Base-by-base conservation (phyloP, 495 filamentous ascomycete species). In the Penicillium pancosmium region DNA sequence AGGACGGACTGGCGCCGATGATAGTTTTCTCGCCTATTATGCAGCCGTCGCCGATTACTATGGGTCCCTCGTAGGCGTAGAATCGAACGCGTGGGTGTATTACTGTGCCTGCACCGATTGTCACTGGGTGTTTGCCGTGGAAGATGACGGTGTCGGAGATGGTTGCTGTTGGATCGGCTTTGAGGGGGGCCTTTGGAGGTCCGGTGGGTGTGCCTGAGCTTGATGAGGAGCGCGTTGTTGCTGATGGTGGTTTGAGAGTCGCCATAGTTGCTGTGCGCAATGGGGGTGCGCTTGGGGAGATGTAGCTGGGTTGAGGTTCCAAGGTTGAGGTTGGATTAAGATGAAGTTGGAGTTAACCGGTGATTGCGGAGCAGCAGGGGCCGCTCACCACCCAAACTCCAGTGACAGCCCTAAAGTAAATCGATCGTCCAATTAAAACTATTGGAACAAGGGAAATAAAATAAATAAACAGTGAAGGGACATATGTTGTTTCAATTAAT, bases 21-120 rank as follows among this genome's bases (percentile, higher is more conserved):
- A 73, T 73, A 25, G 79, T 77, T 50, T 89, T 87, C 75, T 97
- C 92, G 60, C 85, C 82, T 48, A 97, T 82, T 35, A 94, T 87
- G 70, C 88, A 91, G 38, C 84, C 79, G 11, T 86, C 83, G 0
- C 89, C 90, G 48, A 97, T 83, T 9, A 78, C 83, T 34, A 97
- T 82, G 19, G 88, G 84, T 0, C 89, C 92, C 47, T 82, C 76
- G 40, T 80, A 77, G 1, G 89, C 85, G 64, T 88, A 85, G 63
- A 97, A 77, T 50, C 82, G 81, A 0, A 85, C 82, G 56, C 91
- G 88, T 2, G 92, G 92, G 73, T 97, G 92, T 55, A 97, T 77
- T n/a, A 96, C 83, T 15, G 84, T 86, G 67, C 89, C 84, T 35
- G 83, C 74, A 57, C 84, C 84, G 63, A 96, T 84, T 43, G 80